These are phyloP conservation scores for Gaultheria prostrata DNA, from an alignment of 148 eudicot genomes.

Conservation along the genomic window DNA sequence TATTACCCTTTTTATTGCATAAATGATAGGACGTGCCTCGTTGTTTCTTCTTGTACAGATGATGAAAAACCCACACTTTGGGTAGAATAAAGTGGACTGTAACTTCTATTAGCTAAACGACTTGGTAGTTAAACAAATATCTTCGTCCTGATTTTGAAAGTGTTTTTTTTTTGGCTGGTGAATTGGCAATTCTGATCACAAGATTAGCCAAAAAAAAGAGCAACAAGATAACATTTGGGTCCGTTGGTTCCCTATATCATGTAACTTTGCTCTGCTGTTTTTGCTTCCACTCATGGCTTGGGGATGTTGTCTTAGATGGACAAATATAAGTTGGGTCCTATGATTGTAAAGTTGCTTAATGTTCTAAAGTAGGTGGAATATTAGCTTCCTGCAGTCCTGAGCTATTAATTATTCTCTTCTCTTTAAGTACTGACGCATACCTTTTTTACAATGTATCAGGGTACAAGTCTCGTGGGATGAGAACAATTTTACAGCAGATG, in stretches of 20 bases:
- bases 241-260: background rate
- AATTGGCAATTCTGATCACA: background rate
- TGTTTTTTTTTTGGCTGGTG: background rate
- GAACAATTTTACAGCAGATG: constrained; percentile 76
- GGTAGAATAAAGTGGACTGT: background rate
- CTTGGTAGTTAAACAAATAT: background rate
- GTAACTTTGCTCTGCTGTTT: background rate
- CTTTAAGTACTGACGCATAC: background rate
- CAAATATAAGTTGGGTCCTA: background rate
- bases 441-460: constrained; percentile 31
- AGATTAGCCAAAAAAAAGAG: background rate
- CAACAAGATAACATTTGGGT: background rate
- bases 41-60: background rate
- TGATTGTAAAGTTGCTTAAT: background rate
- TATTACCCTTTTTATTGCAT: background rate
- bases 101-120: background rate
- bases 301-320: background rate
- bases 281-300: background rate
- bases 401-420: background rate
- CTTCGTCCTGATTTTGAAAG: background rate
- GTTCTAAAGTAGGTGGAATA: background rate
- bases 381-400: background rate
- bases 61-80: background rate
- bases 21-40: background rate
- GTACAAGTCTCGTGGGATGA: constrained; percentile 94